Percentiles rank a stretch among this genome's conserved stretches.
These are phyloP conservation scores for Urochloa ruziziensis DNA, from an alignment of 176 grass and related monocot species.

Conservation along the genomic window DNA sequence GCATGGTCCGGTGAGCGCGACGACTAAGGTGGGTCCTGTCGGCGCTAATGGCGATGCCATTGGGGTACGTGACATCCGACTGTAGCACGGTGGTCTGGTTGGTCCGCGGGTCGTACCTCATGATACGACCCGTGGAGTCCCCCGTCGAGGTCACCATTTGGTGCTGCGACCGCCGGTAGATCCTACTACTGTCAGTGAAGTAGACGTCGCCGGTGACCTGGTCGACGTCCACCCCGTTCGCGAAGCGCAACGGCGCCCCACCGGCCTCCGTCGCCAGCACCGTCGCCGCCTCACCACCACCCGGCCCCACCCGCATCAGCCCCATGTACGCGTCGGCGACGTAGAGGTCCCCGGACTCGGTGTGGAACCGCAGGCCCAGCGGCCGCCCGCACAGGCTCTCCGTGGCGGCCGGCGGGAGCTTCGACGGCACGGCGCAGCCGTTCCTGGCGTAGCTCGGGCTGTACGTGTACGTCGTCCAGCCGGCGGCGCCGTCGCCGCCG, in stretches of 20 bases:
- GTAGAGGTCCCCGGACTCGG: conserved; percentile 62
- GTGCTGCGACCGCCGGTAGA: conserved; percentile 12
- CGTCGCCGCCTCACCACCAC: conserved; percentile 40
- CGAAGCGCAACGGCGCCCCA: conserved; percentile 30
- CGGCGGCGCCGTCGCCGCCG: not conserved
- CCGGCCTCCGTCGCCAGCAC: conserved; percentile 20
- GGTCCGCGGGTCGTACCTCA: not conserved
- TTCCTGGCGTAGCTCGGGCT: not conserved
- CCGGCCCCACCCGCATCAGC: conserved; percentile 50
- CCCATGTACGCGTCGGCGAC: conserved; percentile 86
- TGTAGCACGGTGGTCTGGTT: not conserved
- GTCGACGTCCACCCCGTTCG: conserved; percentile 13
- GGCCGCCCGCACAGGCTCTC: conserved; percentile 80
- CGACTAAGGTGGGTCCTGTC: not conserved
- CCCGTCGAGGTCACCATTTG: not conserved
- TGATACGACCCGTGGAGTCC: not conserved
- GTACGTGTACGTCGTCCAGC: not conserved
- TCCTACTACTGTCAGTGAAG: not conserved
- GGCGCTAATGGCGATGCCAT: not conserved
- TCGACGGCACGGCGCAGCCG: not conserved
- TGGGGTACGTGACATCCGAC: not conserved
- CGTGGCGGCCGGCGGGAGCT: not conserved
- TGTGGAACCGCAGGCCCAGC: conserved; percentile 77
- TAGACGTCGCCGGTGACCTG: not conserved
- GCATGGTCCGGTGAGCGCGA: not conserved